These are phyloP conservation scores for Pseudozyma pruni DNA, from an alignment of 1,284 basidiomycete species.

Conservation along the genomic window DNA sequence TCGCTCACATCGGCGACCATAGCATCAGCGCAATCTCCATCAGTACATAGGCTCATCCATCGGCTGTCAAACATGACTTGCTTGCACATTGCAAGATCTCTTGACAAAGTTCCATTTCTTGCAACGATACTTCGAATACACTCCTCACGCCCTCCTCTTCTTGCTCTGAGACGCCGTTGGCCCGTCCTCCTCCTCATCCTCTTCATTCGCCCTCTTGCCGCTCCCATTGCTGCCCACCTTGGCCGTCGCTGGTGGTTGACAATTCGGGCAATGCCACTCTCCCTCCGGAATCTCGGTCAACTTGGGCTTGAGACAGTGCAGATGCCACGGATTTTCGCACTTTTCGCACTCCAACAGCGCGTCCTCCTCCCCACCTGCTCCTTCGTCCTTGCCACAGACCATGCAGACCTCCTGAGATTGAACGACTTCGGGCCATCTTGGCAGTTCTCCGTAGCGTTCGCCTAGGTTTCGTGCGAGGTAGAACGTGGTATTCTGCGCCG, in stretches of 20 bases:
- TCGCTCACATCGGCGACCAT: too few species aligned
- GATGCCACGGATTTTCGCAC: constrained; percentile 91
- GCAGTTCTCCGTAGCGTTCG: constrained; percentile 56
- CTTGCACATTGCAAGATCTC: too few species aligned
- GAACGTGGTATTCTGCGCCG: constrained; percentile 84
- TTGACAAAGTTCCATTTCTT: constrained; percentile 26
- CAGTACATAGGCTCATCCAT: too few species aligned
- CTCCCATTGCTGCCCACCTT: constrained; percentile 4
- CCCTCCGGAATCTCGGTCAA: constrained; percentile 82
- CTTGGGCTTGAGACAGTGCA: constrained; percentile 82
- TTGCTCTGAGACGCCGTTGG: constrained; percentile 15
- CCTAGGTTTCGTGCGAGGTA: constrained; percentile 76
- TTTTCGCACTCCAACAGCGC: constrained; percentile 69
- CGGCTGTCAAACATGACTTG: too few species aligned
- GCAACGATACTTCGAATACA: not conserved
- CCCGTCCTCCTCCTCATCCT: constrained; percentile 19
- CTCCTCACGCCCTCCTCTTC: constrained; percentile 19
- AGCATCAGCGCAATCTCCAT: too few species aligned
- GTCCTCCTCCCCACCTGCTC: constrained; percentile 42
- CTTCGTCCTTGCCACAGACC: constrained; percentile 78
- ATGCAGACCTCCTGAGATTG: constrained; percentile 78
- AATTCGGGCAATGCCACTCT: constrained; percentile 61
- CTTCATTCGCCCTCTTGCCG: constrained; percentile 11
- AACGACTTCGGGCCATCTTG: constrained; percentile 70
- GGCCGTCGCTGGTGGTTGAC: constrained; percentile 18